Conservation (phyloP, 169 alveolate species). For the Plasmodium fragile region DNA sequence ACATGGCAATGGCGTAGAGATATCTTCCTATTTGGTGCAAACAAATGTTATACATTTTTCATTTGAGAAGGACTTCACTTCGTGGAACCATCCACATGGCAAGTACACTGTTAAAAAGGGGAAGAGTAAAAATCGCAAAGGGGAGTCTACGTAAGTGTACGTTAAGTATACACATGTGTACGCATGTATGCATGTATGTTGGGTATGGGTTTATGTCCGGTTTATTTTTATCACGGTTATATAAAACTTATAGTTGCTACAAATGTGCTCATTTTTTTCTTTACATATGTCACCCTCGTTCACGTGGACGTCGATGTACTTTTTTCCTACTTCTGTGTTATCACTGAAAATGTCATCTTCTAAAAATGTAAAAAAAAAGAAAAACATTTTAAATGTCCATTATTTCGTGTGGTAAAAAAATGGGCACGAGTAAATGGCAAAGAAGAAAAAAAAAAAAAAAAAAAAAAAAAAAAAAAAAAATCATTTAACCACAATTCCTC, state of each 20-base stretch:
- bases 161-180: not conserved
- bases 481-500: constrained; percentile 43
- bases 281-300: constrained; percentile 70
- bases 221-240: constrained; percentile 8
- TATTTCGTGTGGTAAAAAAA: not conserved
- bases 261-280: not conserved
- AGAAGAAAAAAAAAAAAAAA: constrained; percentile 9
- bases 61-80: constrained; percentile 72
- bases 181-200: not conserved
- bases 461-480: constrained; percentile 16
- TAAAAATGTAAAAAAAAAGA: constrained; percentile 25
- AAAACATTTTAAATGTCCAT: constrained; percentile 25
- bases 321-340: constrained; percentile 32
- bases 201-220: not conserved
- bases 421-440: constrained; percentile 5
- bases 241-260: not conserved
- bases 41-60: constrained; percentile 36
- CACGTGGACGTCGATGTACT: constrained; percentile 58
- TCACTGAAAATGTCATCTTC: constrained; percentile 47
- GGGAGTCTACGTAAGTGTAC: not conserved
- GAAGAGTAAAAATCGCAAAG: not conserved
- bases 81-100: constrained; percentile 77
- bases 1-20: not conserved
- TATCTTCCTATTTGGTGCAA: not conserved
- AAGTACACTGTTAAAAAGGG: constrained; percentile 53